A percentile compares a stretch with the other conserved stretches of the same genome.
Evolutionary conservation across 2,329 filamentous ascomycete genomes (phyloP).

Genomic region (Arthrobotrys musiformis): DNA sequence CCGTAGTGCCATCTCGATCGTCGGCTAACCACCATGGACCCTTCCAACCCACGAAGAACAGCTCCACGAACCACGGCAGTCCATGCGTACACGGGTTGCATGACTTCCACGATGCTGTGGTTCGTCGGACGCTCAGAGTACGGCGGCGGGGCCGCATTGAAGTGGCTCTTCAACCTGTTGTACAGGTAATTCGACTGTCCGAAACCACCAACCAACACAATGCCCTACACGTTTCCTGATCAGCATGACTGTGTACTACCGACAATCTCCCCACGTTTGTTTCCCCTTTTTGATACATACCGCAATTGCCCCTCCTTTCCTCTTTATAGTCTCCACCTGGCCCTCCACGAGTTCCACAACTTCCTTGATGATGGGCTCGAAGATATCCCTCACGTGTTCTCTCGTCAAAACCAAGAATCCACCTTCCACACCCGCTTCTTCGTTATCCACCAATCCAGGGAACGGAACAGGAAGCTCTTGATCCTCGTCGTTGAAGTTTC

Average conservation of each 20-base stretch:
- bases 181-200: constrained; percentile 82
- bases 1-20: constrained; percentile 81
- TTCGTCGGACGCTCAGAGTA: constrained; percentile 78
- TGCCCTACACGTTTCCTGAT: constrained; percentile 67
- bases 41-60: constrained; percentile 78
- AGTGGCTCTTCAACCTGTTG: constrained; percentile 75
- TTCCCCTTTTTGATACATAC: constrained; percentile 26
- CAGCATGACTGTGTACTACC: constrained; percentile 34
- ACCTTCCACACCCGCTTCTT: constrained; percentile 77
- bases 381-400: constrained; percentile 69
- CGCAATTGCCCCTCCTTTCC: constrained; percentile 70
- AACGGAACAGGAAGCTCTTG: constrained; percentile 82
- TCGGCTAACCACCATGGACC: constrained; percentile 79
- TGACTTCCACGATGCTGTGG: constrained; percentile 76
- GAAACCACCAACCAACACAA: constrained; percentile 83
- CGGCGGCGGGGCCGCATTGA: constrained; percentile 68
- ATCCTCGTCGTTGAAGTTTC: constrained; percentile 82
- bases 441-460: constrained; percentile 79
- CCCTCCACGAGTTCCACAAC: constrained; percentile 75
- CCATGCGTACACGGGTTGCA: constrained; percentile 85
- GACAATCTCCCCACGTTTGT: constrained; percentile 3
- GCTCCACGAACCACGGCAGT: constrained; percentile 82
- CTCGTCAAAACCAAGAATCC: constrained; percentile 80
- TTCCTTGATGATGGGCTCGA: constrained; percentile 78
- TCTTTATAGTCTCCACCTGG: constrained; percentile 73